A percentile compares a stretch with the other conserved stretches of the same genome.
These are phyloP conservation scores for Zygoascus meyerae DNA, from an alignment of 1,139 yeast species.

Conservation along the genomic window DNA sequence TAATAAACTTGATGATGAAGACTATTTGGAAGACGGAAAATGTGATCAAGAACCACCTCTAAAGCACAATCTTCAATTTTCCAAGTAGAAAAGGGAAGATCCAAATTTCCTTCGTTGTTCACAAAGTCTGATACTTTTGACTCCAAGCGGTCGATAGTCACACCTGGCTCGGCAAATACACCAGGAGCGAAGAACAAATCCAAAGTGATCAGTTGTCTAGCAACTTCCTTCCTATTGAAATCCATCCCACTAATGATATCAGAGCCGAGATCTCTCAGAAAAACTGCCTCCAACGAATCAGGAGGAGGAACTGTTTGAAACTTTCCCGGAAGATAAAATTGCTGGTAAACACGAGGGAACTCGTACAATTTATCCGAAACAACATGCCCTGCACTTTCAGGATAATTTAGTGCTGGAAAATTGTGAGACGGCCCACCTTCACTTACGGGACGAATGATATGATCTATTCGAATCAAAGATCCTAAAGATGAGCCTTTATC, in stretches of 20 bases:
- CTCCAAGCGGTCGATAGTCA: constrained; percentile 67
- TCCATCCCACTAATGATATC: constrained; percentile 78
- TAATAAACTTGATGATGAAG: constrained; percentile 70
- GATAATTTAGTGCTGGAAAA: constrained; percentile 36
- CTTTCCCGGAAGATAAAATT: constrained; percentile 49
- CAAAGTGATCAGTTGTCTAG: constrained; percentile 72
- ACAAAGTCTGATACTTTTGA: constrained; percentile 35
- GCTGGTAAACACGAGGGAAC: constrained; percentile 6
- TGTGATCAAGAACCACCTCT: constrained; percentile 72
- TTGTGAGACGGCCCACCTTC: constrained; percentile 32
- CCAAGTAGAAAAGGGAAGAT: constrained; percentile 48
- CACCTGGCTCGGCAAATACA: constrained; percentile 77
- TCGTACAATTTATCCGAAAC: constrained; percentile 18
- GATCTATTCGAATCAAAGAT: constrained; percentile 16
- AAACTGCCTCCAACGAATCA: constrained; percentile 51
- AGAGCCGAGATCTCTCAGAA: constrained; percentile 67
- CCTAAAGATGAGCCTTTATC: constrained; percentile 10
- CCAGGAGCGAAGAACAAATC: constrained; percentile 67
- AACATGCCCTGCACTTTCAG: constrained; percentile 16
- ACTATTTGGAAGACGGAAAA: constrained; percentile 67
- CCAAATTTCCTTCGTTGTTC: constrained; percentile 22
- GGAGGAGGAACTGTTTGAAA: constrained; percentile 72
- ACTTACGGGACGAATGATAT: constrained; percentile 15
- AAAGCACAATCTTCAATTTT: constrained; percentile 88
- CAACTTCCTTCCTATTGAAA: constrained; percentile 82